Percentiles rank a stretch among this genome's conserved stretches.
These are phyloP conservation scores for Saturnispora ahearnii DNA, from an alignment of 805 yeast species.

Conservation along the genomic window DNA sequence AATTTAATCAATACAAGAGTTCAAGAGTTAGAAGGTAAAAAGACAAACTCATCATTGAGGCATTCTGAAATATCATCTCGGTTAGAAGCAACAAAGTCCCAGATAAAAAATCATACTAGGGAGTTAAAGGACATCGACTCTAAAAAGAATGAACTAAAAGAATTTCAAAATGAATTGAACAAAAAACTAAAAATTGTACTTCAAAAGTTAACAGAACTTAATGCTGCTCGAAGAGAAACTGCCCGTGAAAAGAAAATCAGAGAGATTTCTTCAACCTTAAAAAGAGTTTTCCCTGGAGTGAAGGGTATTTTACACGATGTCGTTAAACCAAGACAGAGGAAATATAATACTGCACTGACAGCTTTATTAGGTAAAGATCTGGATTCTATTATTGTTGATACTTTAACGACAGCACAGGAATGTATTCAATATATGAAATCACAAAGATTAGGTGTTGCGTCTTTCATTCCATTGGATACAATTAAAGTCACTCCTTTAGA, in stretches of 20 bases:
- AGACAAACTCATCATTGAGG: conserved; percentile 23
- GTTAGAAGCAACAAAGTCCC: conserved; percentile 25
- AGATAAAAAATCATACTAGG: conserved; percentile 23
- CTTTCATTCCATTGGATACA: conserved; percentile 82
- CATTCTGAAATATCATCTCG: conserved; percentile 22
- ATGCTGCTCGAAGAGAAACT: conserved; percentile 69
- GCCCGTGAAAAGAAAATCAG: conserved; percentile 58
- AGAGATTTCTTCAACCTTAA: conserved; percentile 63
- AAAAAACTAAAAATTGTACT: conserved; percentile 53
- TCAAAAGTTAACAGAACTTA: conserved; percentile 56
- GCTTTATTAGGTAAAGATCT: conserved; percentile 70
- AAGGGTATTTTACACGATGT: conserved; percentile 73
- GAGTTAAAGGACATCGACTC: conserved; percentile 25
- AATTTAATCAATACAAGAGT: conserved; percentile 30
- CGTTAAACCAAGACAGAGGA: conserved; percentile 65
- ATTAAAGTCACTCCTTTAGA: conserved; percentile 50
- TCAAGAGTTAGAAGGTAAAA: conserved; percentile 27
- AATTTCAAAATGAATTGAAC: conserved; percentile 53
- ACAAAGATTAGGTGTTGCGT: conserved; percentile 75
- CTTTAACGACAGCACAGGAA: conserved; percentile 58
- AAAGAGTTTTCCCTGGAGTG: conserved; percentile 76
- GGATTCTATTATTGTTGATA: conserved; percentile 81
- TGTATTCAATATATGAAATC: conserved; percentile 76
- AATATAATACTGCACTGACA: conserved; percentile 64
- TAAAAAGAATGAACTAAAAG: conserved; percentile 29